phyloP scores from a whole-genome alignment of 75 land plant genomes.

The Ceratopteris richardii region DNA sequence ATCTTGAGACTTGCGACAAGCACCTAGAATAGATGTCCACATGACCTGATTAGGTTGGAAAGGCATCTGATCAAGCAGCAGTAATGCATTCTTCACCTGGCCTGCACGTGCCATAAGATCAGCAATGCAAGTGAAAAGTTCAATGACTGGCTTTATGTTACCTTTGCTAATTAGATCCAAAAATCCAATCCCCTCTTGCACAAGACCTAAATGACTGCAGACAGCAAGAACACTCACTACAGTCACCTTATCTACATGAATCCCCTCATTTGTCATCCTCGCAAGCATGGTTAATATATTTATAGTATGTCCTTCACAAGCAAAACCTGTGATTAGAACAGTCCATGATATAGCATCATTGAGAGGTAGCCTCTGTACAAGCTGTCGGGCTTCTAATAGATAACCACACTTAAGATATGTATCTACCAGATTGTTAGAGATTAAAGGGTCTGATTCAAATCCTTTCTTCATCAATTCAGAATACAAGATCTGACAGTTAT shows the following conservation, averaged over 20 bases:
- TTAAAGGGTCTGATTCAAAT: conserved; percentile 11
- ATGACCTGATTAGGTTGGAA: neutral
- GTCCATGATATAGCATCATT: conserved; percentile 26
- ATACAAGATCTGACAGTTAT: conserved; percentile 13
- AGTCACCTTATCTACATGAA: conserved; percentile 16
- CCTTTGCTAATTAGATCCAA: neutral
- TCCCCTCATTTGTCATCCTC: conserved; percentile 9
- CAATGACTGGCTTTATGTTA: neutral
- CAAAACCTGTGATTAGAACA: conserved; percentile 21
- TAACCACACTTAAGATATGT: conserved; percentile 35
- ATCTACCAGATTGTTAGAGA: conserved; percentile 22
- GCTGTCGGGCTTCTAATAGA: conserved; percentile 6
- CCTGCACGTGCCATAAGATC: conserved; percentile 4
- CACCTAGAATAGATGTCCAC: neutral
- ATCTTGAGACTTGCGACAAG: neutral
- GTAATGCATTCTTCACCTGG: neutral
- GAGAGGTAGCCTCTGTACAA: conserved; percentile 16
- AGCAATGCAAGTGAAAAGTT: neutral
- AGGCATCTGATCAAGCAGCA: neutral
- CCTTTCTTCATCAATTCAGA: conserved; percentile 3
- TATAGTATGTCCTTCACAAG: conserved; percentile 6
- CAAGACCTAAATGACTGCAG: conserved; percentile 11
- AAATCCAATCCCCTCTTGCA: neutral
- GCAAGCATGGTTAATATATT: conserved; percentile 12
- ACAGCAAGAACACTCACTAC: conserved; percentile 15